Evolutionary conservation across 2,329 filamentous ascomycete genomes (phyloP).

Genomic region (Aspergillus unguis): DNA sequence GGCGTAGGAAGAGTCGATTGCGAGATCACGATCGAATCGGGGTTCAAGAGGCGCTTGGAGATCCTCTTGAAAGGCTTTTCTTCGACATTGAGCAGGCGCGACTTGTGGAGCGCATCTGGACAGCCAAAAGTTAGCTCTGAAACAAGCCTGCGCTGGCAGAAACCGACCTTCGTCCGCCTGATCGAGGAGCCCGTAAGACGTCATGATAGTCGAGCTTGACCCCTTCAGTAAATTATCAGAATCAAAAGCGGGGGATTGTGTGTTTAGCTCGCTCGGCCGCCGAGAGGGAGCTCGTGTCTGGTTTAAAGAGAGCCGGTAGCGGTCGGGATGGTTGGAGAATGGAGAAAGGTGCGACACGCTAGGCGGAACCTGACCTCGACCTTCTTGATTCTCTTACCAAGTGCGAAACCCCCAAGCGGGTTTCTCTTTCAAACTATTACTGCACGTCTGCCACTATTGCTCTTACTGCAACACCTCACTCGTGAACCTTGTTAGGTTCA

Average conservation of each 20-base stretch:
- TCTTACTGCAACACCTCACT: background rate
- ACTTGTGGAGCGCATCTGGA: slow-evolving; percentile 77
- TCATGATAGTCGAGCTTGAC: slow-evolving; percentile 39
- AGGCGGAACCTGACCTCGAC: slow-evolving; percentile 7
- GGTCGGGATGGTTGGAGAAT: slow-evolving; percentile 8
- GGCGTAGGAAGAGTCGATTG: slow-evolving; percentile 61
- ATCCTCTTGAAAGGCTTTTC: slow-evolving; percentile 89
- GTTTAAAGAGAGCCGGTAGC: slow-evolving; percentile 12
- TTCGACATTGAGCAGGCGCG: slow-evolving; percentile 82
- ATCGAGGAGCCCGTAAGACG: slow-evolving; percentile 65
- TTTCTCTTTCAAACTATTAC: slow-evolving; percentile 5
- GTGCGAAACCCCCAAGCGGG: slow-evolving; percentile 3
- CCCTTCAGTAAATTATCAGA: background rate
- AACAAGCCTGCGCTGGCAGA: slow-evolving; percentile 7
- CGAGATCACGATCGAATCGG: slow-evolving; percentile 61
- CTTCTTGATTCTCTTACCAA: background rate
- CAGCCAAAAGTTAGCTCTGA: slow-evolving; percentile 17
- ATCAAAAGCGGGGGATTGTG: background rate
- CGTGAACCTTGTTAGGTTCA: background rate
- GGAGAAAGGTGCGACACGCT: slow-evolving; percentile 2
- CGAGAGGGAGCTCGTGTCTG: slow-evolving; percentile 12
- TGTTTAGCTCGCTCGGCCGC: slow-evolving; percentile 15
- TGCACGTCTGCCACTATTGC: slow-evolving; percentile 7
- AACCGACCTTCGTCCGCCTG: slow-evolving; percentile 57
- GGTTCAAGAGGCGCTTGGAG: slow-evolving; percentile 71